Evolutionary conservation across 768 basidiomycete species (phyloP).

Genomic region (Termitomyces sp.): DNA sequence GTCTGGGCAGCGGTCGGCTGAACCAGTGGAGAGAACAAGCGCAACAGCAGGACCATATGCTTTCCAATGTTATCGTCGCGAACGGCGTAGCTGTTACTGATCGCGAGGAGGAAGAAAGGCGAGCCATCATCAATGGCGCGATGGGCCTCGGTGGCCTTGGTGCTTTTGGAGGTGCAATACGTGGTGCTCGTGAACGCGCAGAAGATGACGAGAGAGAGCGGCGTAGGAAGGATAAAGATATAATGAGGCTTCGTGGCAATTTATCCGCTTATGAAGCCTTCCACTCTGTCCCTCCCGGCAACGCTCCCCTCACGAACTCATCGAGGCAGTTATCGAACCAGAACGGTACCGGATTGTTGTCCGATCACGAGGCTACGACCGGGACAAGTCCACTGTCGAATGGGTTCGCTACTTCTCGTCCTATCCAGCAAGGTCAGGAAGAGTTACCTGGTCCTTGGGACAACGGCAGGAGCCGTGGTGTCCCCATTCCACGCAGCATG

Average conservation of each 20-base stretch:
- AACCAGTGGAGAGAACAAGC: constrained; percentile 37
- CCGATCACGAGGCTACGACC: constrained; percentile 13
- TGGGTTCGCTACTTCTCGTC: constrained; percentile 17
- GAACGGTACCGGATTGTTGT: constrained; percentile 21
- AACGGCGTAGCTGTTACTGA: constrained; percentile 21
- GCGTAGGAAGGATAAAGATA: constrained; percentile 50
- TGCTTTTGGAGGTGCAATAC: constrained; percentile 26
- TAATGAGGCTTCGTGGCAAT: constrained; percentile 38
- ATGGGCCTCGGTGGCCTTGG: constrained; percentile 35
- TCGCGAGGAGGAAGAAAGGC: constrained; percentile 48
- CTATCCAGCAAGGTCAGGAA: constrained; percentile 23
- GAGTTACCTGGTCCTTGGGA: constrained; percentile 48
- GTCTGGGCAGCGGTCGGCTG: constrained; percentile 36
- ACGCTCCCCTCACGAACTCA: constrained; percentile 3
- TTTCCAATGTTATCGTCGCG: constrained; percentile 1
- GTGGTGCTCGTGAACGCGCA: constrained; percentile 62
- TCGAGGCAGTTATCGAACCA: constrained; percentile 36
- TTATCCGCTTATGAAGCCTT: constrained; percentile 74
- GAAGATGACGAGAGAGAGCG: constrained; percentile 61
- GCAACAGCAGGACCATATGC: constrained; percentile 19
- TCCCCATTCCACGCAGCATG: constrained; percentile 16
- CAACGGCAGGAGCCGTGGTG: constrained; percentile 22
- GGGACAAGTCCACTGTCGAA: constrained; percentile 21
- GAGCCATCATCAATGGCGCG: constrained; percentile 34
- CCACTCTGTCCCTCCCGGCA: constrained; percentile 52